Evolutionary conservation across 345 rosid species (phyloP).

Genomic region (Citrus unshiu): DNA sequence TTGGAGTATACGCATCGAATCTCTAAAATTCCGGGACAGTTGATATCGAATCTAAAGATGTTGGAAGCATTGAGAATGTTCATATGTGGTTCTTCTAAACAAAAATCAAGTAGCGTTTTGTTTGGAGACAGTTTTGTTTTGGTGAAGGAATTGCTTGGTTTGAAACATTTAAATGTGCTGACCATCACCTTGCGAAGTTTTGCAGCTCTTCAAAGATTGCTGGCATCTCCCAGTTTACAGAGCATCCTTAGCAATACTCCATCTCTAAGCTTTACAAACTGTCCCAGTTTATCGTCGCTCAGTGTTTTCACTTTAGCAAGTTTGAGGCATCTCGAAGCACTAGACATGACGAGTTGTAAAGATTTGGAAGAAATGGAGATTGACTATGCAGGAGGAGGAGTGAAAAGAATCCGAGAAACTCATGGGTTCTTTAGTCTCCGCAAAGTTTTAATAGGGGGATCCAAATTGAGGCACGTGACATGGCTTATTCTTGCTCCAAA

Average conservation of each 20-base stretch:
- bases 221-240: not conserved
- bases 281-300: not conserved
- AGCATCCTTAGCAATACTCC: not conserved
- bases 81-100: not conserved
- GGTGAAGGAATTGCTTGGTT: constrained; percentile 4
- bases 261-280: not conserved
- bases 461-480: constrained; percentile 3
- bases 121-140: not conserved
- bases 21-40: constrained; percentile 2
- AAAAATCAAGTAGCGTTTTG: too few relatives aligned
- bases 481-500: constrained; percentile 24
- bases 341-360: not conserved
- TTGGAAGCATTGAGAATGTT: constrained; percentile 7
- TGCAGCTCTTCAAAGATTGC: not conserved
- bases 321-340: not conserved
- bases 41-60: not conserved
- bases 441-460: not conserved
- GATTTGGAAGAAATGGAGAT: not conserved
- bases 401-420: not conserved
- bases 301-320: not conserved
- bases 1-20: not conserved
- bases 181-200: not conserved
- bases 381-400: not conserved
- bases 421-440: not conserved
- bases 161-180: not conserved